Evolutionary conservation across 73 alveolate genomes (phyloP), one percentile per base, ranked within the genome.

Genomic region (Paramecium sonneborni): DNA sequence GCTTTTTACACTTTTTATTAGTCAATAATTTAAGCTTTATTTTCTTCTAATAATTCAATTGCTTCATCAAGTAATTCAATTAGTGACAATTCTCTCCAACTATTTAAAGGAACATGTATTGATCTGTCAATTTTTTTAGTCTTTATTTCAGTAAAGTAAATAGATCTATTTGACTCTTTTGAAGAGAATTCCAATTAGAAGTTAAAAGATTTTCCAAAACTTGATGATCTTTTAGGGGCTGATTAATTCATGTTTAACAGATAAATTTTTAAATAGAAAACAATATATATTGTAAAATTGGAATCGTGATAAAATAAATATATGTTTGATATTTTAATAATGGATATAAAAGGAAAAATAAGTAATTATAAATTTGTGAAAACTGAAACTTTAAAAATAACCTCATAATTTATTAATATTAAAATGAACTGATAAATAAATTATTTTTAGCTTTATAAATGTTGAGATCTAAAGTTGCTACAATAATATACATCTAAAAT

Each of bases 61-160:
- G 86, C 86, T 72, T 72, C 86, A 35, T 72, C n/a, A 35, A 72
- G 57, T n/a, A 72, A 18, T 72, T 72, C 86, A 20, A 72, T 14
- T 28, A 28, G 11, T 0, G 55, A 35, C 34, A 38, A 0, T 18
- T 72, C 57, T 72, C 86, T 72, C 86, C 62, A 72, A 72, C 86
- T 72, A 72, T 72, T 72, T 32, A 37, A 72, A 28, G 86, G 86
- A 0, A 41, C 86, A 35, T 32, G 10, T 12, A 72, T 72, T 72
- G 38, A 28, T 21, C 35, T 34, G n/a, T 72, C 86, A 72, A 72
- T 18, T n/a, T 72, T 32, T 72, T 72, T 72, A 5, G 84, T 26
- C 44, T 62, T 62, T 26, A 15, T 26, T 62, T 62, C 84, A 26
- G 84, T 62, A 9, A 26, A 30, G 44, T 62, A 62, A 3, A 62